phyloP scores from a whole-genome alignment of 768 basidiomycete species.

The Leccinum boreale region DNA sequence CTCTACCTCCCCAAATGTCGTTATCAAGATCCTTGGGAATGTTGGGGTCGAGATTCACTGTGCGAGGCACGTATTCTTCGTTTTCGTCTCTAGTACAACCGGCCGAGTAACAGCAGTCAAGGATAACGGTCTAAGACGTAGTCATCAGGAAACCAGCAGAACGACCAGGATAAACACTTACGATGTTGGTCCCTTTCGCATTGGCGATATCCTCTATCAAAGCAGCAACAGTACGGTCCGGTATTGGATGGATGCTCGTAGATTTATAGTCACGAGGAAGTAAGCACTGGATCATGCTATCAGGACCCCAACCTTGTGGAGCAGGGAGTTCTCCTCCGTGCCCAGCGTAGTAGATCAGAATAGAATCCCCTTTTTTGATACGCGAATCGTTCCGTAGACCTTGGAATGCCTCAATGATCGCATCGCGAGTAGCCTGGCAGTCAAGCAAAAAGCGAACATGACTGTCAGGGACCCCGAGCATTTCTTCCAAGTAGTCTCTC shows the following conservation, averaged over 20 bases:
- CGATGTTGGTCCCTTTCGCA: conserved; percentile 43
- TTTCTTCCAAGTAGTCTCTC: conserved; percentile 29
- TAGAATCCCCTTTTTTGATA: conserved; percentile 29
- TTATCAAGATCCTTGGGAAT: conserved; percentile 24
- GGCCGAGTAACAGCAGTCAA: conserved; percentile 46
- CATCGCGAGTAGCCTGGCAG: conserved; percentile 33
- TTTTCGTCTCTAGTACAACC: conserved; percentile 30
- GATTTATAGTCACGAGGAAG: conserved; percentile 34
- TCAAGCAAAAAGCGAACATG: conserved; percentile 40
- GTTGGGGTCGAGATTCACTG: background rate
- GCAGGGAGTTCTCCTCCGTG: conserved; percentile 38
- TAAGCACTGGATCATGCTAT: conserved; percentile 26
- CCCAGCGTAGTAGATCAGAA: conserved; percentile 44
- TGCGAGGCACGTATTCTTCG: conserved; percentile 8
- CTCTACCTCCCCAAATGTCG: conserved; percentile 19
- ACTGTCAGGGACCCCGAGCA: conserved; percentile 28
- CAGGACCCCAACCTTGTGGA: conserved; percentile 25
- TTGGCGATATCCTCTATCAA: conserved; percentile 37
- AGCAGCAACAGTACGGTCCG: conserved; percentile 40
- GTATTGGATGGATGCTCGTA: conserved; percentile 32
- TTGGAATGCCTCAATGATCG: conserved; percentile 29
- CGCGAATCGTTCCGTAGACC: conserved; percentile 25
- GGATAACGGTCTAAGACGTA: conserved; percentile 37
- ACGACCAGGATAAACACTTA: conserved; percentile 13
- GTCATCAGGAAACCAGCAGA: background rate